phyloP scores from a whole-genome alignment of 352 stramenopile species.

The Phytopythium montanum region DNA sequence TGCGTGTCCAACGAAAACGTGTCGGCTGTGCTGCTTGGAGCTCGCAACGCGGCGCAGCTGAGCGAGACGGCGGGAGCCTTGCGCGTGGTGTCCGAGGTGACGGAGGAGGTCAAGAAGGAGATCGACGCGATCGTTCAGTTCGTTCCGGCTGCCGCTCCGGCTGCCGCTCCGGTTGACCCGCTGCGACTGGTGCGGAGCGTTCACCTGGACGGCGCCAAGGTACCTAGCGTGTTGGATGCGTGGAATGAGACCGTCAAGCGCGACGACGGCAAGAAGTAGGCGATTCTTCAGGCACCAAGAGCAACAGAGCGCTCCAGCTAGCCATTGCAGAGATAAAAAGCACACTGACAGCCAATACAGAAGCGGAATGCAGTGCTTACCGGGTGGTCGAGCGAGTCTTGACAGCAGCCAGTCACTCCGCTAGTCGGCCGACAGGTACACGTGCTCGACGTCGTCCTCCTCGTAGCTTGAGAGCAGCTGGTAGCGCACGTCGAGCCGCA shows the following conservation, averaged over 20 bases:
- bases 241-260: slow-evolving; percentile 4
- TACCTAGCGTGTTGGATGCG: background rate
- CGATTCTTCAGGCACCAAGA: background rate
- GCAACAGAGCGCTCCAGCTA: background rate
- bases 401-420: background rate
- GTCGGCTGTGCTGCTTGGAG: slow-evolving; percentile 50
- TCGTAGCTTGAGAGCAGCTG: slow-evolving; percentile 78
- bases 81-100: slow-evolving; percentile 33
- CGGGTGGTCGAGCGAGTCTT: background rate
- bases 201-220: background rate
- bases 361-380: background rate
- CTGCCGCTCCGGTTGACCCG: background rate
- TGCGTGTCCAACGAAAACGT: slow-evolving; percentile 50
- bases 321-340: background rate
- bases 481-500: slow-evolving; percentile 55
- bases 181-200: slow-evolving; percentile 1
- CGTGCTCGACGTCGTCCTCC: slow-evolving; percentile 77
- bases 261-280: background rate
- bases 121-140: slow-evolving; percentile 39
- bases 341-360: slow-evolving; percentile 2
- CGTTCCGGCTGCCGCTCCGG: background rate
- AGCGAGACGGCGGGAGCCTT: slow-evolving; percentile 53
- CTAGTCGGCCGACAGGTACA: slow-evolving; percentile 71
- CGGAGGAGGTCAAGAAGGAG: slow-evolving; percentile 32
- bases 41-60: slow-evolving; percentile 32